These are phyloP conservation scores for Aurantiochytrium sp. DNA, from an alignment of 108 stramenopile species.

Conservation along the genomic window DNA sequence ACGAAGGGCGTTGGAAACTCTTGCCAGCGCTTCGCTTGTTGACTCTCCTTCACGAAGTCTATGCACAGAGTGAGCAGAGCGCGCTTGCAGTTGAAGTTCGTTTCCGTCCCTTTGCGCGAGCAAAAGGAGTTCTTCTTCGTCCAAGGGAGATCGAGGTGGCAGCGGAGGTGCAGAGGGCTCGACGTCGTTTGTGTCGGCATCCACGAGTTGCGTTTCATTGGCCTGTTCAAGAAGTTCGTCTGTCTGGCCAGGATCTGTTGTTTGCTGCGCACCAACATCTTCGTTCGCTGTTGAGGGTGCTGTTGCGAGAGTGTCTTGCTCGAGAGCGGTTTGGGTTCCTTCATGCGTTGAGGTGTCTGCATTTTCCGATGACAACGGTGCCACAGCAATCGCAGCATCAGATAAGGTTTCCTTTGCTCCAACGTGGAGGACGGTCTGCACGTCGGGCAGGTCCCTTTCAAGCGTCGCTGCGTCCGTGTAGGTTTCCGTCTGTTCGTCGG, in stretches of 20 bases:
- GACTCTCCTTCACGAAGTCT: not conserved
- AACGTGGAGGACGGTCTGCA: not conserved
- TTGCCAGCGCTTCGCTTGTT: not conserved
- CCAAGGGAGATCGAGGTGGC: not conserved
- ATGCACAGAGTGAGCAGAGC: not conserved
- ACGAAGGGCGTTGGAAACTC: not conserved
- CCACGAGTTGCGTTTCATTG: no score
- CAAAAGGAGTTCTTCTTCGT: not conserved
- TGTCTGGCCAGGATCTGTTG: no score
- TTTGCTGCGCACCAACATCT: no score
- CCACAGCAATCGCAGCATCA: not conserved
- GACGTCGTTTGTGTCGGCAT: no score
- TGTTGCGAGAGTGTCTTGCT: no score
- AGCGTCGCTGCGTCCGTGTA: not conserved
- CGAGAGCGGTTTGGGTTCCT: no score
- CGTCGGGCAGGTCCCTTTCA: not conserved
- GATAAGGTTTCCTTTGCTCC: not conserved
- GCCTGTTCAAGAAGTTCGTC: no score
- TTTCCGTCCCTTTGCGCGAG: not conserved
- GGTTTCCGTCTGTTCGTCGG: not conserved
- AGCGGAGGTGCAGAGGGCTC: not conserved
- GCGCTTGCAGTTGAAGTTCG: not conserved
- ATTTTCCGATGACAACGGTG: no score
- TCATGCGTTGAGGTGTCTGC: no score
- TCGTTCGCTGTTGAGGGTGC: no score